Evolutionary conservation across 2,329 filamentous ascomycete genomes (phyloP).

Genomic region (Fusarium austroafricanum): DNA sequence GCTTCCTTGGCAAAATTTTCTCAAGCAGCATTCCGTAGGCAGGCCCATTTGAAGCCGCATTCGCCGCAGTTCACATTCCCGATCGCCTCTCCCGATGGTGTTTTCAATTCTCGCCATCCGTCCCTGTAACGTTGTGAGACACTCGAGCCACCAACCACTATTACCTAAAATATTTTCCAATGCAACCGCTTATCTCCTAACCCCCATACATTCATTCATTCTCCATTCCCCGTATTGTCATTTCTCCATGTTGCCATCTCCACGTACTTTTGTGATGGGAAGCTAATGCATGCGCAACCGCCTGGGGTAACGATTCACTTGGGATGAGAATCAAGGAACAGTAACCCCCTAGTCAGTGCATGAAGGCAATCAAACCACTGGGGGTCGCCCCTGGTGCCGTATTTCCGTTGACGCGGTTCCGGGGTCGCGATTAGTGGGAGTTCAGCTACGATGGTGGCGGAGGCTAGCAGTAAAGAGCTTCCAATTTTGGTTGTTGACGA

Average conservation of each 20-base stretch:
- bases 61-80: conserved; percentile 7
- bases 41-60: background rate
- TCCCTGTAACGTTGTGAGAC: conserved; percentile 1
- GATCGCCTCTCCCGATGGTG: background rate
- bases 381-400: background rate
- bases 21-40: too few relatives aligned
- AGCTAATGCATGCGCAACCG: conserved; percentile 21
- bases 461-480: background rate
- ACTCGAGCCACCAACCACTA: background rate
- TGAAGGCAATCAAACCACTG: conserved; percentile 14
- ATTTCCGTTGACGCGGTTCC: conserved; percentile 8
- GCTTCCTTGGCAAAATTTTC: conserved; percentile 10
- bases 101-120: background rate
- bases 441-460: conserved; percentile 18
- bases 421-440: conserved; percentile 6
- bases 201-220: conserved; percentile 1
- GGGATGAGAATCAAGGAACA: background rate
- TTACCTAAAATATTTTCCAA: background rate
- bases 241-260: background rate
- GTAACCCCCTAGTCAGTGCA: background rate
- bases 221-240: conserved; percentile 9
- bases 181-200: conserved; percentile 9
- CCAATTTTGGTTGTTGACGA: background rate
- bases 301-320: conserved; percentile 22
- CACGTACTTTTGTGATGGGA: conserved; percentile 3